Evolutionary conservation across 306 rosid genomes (phyloP).

Genomic region (Potentilla sterilis): DNA sequence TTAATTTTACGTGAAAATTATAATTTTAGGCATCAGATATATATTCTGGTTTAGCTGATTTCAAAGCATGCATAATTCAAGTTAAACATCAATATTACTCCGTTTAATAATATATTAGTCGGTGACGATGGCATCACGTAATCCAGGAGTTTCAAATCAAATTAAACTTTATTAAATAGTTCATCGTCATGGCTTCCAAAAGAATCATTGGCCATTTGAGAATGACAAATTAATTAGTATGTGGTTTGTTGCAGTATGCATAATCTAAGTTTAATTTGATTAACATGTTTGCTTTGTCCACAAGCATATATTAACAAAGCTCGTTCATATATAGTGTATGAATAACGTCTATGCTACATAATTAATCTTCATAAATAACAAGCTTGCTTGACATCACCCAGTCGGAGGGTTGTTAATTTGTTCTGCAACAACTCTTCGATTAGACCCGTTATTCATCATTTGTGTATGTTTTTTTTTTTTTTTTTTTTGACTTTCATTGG

Average conservation of each 20-base stretch:
- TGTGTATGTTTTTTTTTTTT: constrained; percentile 1
- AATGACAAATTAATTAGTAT: constrained; percentile 29
- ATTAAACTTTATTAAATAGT: not conserved
- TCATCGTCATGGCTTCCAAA: constrained; percentile 38
- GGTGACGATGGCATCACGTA: constrained; percentile 44
- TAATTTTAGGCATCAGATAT: constrained; percentile 1
- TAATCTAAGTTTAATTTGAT: not conserved
- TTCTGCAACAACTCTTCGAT: constrained; percentile 28
- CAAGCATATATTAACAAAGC: constrained; percentile 32
- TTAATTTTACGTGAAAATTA: constrained; percentile 3
- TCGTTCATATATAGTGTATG: constrained; percentile 31
- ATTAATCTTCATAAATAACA: constrained; percentile 7
- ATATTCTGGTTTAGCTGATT: constrained; percentile 23
- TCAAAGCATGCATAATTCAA: too few relatives aligned
- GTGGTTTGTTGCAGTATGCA: constrained; percentile 34
- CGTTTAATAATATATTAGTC: not conserved
- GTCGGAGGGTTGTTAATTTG: constrained; percentile 1
- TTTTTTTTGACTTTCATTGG: not conserved
- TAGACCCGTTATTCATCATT: not conserved
- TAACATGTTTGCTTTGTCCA: constrained; percentile 30
- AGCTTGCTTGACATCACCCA: constrained; percentile 32
- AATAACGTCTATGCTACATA: constrained; percentile 38
- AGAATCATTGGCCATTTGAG: constrained; percentile 41
- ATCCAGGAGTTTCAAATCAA: constrained; percentile 14
- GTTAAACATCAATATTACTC: too few relatives aligned